A percentile compares a stretch with the other conserved stretches of the same genome.
Conservation (phyloP, 805 yeast genomes). For the Candida nemodendra region DNA sequence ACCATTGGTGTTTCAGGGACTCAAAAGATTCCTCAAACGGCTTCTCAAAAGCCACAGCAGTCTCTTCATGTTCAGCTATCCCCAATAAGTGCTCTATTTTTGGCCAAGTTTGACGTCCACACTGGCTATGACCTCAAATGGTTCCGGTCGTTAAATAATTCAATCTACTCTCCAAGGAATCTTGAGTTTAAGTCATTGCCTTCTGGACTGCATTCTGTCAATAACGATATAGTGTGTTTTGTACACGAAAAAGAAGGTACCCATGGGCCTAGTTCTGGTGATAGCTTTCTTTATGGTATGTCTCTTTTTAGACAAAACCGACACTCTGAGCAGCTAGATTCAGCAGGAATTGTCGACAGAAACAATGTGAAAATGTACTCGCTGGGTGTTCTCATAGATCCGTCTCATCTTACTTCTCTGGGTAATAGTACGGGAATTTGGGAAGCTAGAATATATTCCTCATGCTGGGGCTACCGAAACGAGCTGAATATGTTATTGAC, state of each 20-base stretch:
- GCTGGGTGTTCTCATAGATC: slow-evolving; percentile 58
- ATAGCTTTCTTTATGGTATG: slow-evolving; percentile 43
- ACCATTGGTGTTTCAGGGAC: no score
- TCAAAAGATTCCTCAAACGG: no score
- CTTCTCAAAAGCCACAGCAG: neutral
- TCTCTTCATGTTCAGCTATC: slow-evolving; percentile 15
- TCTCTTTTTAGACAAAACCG: slow-evolving; percentile 49
- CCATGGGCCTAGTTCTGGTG: slow-evolving; percentile 12
- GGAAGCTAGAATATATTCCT: slow-evolving; percentile 41
- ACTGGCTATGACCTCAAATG: slow-evolving; percentile 50
- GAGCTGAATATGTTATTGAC: slow-evolving; percentile 32
- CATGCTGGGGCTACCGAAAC: slow-evolving; percentile 44
- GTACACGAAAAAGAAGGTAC: slow-evolving; percentile 30
- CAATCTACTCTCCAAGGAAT: slow-evolving; percentile 35
- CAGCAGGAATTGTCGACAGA: slow-evolving; percentile 34
- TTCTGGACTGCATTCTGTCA: slow-evolving; percentile 59
- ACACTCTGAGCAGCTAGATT: slow-evolving; percentile 11
- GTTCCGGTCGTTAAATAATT: slow-evolving; percentile 33
- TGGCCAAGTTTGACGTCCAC: slow-evolving; percentile 52
- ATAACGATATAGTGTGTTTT: slow-evolving; percentile 54
- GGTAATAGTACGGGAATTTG: slow-evolving; percentile 26
- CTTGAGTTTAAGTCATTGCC: slow-evolving; percentile 68
- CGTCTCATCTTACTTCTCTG: slow-evolving; percentile 23
- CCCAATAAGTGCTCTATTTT: slow-evolving; percentile 43
- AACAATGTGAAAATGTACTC: slow-evolving; percentile 58